Conservation (phyloP, 2,329 filamentous ascomycete genomes). For the Cadophora gregata region DNA sequence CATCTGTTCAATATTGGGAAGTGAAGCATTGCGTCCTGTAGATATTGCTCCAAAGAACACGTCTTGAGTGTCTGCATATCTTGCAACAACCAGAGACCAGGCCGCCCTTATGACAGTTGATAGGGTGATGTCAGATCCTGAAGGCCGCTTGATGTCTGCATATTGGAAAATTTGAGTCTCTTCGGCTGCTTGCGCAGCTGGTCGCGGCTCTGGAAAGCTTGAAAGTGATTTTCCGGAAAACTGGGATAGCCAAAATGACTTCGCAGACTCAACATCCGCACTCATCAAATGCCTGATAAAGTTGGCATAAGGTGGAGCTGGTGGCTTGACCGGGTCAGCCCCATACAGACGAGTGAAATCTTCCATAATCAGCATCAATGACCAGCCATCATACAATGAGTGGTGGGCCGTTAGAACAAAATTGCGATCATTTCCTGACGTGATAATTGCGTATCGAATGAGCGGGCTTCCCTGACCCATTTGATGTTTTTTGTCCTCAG, state of each 20-base stretch:
- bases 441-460: conserved; percentile 12
- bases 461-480: conserved; percentile 10
- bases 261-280: not conserved
- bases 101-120: conserved; percentile 40
- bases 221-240: conserved; percentile 9
- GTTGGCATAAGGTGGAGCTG: conserved; percentile 32
- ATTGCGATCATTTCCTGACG: not conserved
- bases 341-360: conserved; percentile 28
- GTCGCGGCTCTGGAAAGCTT: conserved; percentile 9
- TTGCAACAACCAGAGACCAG: conserved; percentile 49
- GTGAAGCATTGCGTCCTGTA: conserved; percentile 48
- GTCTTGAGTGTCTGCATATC: conserved; percentile 49
- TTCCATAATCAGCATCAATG: conserved; percentile 40
- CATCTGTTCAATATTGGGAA: conserved; percentile 49
- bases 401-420: conserved; percentile 22
- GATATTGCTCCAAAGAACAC: conserved; percentile 51
- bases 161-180: conserved; percentile 12
- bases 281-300: conserved; percentile 13
- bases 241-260: conserved; percentile 12
- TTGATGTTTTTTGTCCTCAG: not conserved
- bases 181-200: not conserved
- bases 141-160: not conserved
- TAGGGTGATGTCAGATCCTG: conserved; percentile 26
- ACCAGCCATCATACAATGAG: conserved; percentile 21
- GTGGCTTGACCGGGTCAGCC: not conserved